Percentiles rank a stretch among this genome's conserved stretches.
These are phyloP conservation scores for Cymbopogon flexuosus DNA, from an alignment of 202 grass and related monocot genomes.

Conservation along the genomic window DNA sequence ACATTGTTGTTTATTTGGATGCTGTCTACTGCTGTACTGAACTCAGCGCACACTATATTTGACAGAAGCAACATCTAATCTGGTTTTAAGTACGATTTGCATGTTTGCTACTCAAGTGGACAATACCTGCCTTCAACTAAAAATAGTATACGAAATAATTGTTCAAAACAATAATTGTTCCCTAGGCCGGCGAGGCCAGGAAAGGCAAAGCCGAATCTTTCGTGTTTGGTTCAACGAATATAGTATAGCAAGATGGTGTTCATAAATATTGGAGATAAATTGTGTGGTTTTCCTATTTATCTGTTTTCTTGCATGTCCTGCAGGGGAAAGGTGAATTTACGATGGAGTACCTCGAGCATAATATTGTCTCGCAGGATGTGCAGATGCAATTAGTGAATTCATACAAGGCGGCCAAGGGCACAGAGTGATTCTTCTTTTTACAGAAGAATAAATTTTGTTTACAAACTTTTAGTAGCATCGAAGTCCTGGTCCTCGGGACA, in stretches of 20 bases:
- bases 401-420: conserved; percentile 57
- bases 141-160: background rate
- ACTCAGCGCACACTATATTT: background rate
- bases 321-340: conserved; percentile 99
- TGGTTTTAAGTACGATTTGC: background rate
- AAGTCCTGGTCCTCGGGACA: background rate
- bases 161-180: background rate
- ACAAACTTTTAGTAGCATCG: background rate
- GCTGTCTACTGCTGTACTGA: background rate
- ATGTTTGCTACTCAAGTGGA: background rate
- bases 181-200: background rate
- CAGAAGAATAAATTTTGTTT: background rate
- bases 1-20: background rate
- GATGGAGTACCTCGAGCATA: conserved; percentile 96
- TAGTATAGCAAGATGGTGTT: background rate
- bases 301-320: background rate
- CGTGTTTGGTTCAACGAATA: background rate
- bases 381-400: conserved; percentile 77
- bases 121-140: background rate
- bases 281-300: background rate
- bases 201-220: background rate
- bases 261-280: background rate
- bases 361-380: conserved; percentile 75
- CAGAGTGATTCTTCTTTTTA: conserved; percentile 40
- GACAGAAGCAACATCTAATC: background rate